These are phyloP conservation scores for Boletus fagicola DNA, from an alignment of 768 basidiomycete species.

Conservation along the genomic window DNA sequence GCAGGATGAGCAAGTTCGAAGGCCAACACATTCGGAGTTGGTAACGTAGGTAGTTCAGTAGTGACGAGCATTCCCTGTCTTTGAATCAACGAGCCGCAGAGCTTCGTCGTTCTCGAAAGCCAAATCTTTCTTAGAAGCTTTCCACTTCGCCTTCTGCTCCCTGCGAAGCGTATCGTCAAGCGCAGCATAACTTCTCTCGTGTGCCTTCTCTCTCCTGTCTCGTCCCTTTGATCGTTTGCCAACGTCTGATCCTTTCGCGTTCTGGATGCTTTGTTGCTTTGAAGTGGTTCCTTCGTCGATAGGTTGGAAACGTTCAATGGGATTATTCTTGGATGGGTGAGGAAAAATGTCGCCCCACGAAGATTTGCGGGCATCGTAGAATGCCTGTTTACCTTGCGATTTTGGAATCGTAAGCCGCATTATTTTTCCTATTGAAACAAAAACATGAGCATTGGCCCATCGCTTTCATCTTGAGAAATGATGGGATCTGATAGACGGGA, in stretches of 20 bases:
- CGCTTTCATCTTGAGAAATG: constrained; percentile 7
- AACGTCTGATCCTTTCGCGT: constrained; percentile 50
- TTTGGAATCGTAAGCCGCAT: constrained; percentile 90
- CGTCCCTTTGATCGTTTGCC: constrained; percentile 46
- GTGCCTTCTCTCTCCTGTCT: constrained; percentile 21
- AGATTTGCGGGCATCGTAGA: constrained; percentile 92
- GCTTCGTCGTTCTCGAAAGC: constrained; percentile 1
- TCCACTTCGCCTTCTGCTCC: constrained; percentile 36
- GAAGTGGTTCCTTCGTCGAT: constrained; percentile 24
- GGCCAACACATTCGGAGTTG: not conserved
- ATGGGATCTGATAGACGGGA: not conserved
- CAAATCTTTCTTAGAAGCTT: constrained; percentile 19
- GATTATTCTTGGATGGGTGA: constrained; percentile 75
- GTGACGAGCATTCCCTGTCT: constrained; percentile 3
- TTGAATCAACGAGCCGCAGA: constrained; percentile 11
- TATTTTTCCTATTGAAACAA: constrained; percentile 63
- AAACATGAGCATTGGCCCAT: not conserved
- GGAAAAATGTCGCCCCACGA: constrained; percentile 96
- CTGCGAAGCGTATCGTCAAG: constrained; percentile 39
- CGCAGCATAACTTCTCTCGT: constrained; percentile 28
- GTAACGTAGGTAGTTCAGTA: constrained; percentile 2
- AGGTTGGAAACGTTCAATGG: constrained; percentile 59
- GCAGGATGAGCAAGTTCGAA: not conserved
- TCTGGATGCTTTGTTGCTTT: constrained; percentile 27
- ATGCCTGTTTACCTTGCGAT: constrained; percentile 93